phyloP scores from a whole-genome alignment of 2,329 filamentous ascomycete species.

The Ceratocystis huliohia region DNA sequence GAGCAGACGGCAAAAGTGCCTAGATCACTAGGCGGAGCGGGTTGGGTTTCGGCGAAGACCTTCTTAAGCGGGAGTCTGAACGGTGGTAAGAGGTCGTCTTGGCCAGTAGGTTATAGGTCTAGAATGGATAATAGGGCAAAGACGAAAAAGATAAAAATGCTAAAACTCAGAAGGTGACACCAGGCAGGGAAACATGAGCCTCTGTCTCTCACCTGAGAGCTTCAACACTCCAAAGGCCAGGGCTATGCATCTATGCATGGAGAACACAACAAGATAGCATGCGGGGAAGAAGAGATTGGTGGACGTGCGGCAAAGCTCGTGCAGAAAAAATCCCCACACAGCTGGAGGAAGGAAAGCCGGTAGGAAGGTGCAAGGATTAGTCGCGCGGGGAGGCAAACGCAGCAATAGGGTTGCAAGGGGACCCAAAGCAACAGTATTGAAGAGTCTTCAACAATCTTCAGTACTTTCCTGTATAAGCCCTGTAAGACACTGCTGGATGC shows the following conservation, averaged over 20 bases:
- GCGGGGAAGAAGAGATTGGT: neutral
- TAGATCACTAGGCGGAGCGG: neutral
- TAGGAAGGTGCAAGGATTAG: neutral
- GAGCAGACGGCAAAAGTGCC: neutral
- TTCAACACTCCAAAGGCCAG: neutral
- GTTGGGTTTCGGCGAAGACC: neutral
- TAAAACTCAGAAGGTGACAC: neutral
- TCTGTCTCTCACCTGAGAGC: neutral
- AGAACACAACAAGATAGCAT: conserved; percentile 2
- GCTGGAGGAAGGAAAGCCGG: neutral
- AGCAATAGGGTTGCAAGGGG: neutral
- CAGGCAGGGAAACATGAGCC: neutral
- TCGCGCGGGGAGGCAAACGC: neutral
- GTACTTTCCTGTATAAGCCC: neutral
- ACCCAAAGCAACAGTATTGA: neutral
- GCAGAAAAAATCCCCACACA: neutral
- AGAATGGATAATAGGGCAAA: neutral
- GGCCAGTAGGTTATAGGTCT: neutral
- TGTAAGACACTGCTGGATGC: neutral
- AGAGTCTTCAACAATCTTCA: neutral
- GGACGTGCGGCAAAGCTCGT: neutral
- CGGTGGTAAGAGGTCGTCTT: neutral
- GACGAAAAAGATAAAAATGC: neutral
- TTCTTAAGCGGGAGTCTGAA: neutral
- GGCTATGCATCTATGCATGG: neutral